Conservation (phyloP, 352 stramenopile species). For the Pythium sukuiense region DNA sequence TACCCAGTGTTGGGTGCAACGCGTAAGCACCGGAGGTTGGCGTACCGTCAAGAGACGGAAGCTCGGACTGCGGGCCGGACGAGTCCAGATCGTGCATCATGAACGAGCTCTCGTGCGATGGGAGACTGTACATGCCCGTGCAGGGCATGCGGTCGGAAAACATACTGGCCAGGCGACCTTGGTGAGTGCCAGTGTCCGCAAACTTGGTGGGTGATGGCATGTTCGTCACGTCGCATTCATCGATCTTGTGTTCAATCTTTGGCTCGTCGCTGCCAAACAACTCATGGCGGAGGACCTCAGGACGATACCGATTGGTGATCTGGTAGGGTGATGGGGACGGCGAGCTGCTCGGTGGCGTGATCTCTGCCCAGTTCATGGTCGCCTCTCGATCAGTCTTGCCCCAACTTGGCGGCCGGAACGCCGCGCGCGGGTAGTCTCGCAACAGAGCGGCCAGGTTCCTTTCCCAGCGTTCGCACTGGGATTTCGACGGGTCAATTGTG, state of each 20-base stretch:
- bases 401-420: slow-evolving; percentile 9
- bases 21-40: not conserved
- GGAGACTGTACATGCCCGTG: slow-evolving; percentile 22
- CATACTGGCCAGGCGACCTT: slow-evolving; percentile 22
- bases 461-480: slow-evolving; percentile 27
- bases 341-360: not conserved
- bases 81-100: slow-evolving; percentile 15
- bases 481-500: not conserved
- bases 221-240: not conserved
- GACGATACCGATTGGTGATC: slow-evolving; percentile 11
- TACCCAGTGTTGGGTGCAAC: slow-evolving; percentile 19
- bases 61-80: not conserved
- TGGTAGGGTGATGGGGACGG: slow-evolving; percentile 14
- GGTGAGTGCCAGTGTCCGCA: slow-evolving; percentile 16
- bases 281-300: slow-evolving; percentile 6
- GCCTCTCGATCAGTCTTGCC: slow-evolving; percentile 13
- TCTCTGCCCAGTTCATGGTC: slow-evolving; percentile 34
- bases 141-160: slow-evolving; percentile 31
- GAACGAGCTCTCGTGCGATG: slow-evolving; percentile 13
- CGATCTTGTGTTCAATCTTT: slow-evolving; percentile 16
- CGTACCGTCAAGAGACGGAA: slow-evolving; percentile 6
- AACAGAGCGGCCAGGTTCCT: slow-evolving; percentile 6
- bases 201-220: not conserved
- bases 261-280: slow-evolving; percentile 8
- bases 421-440: slow-evolving; percentile 7